Evolutionary conservation across 306 rosid species (phyloP), one percentile per base, ranked within the genome.

Genomic region (Malus fusca): DNA sequence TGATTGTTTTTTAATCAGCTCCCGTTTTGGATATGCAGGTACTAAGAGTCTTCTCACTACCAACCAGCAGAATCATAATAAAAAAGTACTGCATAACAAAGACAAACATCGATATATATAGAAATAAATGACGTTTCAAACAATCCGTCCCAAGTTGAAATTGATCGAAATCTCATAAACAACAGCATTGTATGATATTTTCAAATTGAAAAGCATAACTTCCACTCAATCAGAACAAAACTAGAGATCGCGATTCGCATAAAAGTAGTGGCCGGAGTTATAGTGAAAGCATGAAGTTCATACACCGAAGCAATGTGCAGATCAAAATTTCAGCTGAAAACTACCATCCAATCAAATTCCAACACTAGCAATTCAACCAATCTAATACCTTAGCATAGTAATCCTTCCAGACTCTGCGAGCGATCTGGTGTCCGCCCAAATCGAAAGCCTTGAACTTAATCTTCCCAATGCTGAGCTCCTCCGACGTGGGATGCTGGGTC

Each of bases 341-440:
- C 1, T 26, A 31, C 30, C 31, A 76, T 58, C 74, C 7, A 18
- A 17, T 63, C 31, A 65, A 46, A 73, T 59, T 15, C 11, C 10
- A 11, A 23, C 40, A n/a, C 37, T 48, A 48, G 0, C 8, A 37
- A 35, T 15, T 12, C 1, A 37, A 40, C 76, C 10, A 59, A 37
- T 64, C 42, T 28, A 70, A 31, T 19, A 61, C 98, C 98, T 94
- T 90, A 22, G 98, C 92, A 79, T 92, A 92, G 85, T 94, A 92
- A 82, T 94, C 98, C 86, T 90, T 92, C 98, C 97, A 92, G 68
- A 95, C 98, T 80, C 96, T 83, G 13, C 97, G 89, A 79, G 97
- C 98, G 82, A 92, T 90, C 85, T 87, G 96, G 77, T 92, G 97
- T 55, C 98, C 97, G 35, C 98, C 97, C 42, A 95, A 88, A 90